Percentiles rank a stretch among this genome's conserved stretches.
Evolutionary conservation across 495 filamentous ascomycete genomes (phyloP).

Genomic region (Aspergillus heteromorphus): DNA sequence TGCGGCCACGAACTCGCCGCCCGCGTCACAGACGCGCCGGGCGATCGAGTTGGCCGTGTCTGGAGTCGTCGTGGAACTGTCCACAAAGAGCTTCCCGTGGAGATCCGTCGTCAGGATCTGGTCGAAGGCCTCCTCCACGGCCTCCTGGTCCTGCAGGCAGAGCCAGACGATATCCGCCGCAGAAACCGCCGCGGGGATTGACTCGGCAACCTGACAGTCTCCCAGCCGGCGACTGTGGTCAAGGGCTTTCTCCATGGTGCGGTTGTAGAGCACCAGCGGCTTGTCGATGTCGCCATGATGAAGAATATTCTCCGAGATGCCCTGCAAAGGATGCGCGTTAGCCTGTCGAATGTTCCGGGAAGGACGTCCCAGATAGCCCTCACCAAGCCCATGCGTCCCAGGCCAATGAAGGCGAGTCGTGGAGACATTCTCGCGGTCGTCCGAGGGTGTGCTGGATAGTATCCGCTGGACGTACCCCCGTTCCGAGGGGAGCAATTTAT

Average conservation of each 20-base stretch:
- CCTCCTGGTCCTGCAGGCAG: conserved; percentile 5
- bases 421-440: not conserved
- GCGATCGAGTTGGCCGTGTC: not conserved
- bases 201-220: conserved; percentile 1
- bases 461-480: not conserved
- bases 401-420: conserved; percentile 2
- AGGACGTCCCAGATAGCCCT: no score
- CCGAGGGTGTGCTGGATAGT: no score
- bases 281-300: not conserved
- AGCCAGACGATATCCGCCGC: conserved; percentile 4
- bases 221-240: not conserved
- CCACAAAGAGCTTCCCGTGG: conserved; percentile 5
- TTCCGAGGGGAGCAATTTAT: not conserved
- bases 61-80: conserved; percentile 4
- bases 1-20: conserved; percentile 1
- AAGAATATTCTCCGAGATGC: not conserved
- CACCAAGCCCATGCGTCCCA: conserved; percentile 6
- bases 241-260: conserved; percentile 1
- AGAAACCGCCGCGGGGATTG: not conserved
- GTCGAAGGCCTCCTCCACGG: conserved; percentile 1
- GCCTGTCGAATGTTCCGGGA: no score
- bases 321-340: not conserved
- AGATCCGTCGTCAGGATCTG: not conserved
- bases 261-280: conserved; percentile 4
- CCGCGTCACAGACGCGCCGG: not conserved